These are phyloP conservation scores for Trametes sanguinea DNA, from an alignment of 768 basidiomycete genomes.

Conservation along the genomic window DNA sequence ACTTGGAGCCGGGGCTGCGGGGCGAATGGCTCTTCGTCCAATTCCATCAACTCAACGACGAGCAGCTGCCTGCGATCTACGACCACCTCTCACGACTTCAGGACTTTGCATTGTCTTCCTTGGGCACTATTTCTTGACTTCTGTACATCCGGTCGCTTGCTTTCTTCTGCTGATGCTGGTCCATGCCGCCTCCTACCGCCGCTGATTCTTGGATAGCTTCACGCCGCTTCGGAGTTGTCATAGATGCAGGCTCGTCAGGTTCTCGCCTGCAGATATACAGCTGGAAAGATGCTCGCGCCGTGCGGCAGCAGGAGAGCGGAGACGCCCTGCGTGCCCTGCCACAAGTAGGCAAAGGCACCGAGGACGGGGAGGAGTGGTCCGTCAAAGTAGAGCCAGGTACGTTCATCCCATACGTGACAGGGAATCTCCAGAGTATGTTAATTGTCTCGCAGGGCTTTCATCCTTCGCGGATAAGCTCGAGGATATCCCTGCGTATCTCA, in stretches of 20 bases:
- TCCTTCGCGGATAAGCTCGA: slow-evolving; percentile 71
- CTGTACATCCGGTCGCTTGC: not conserved
- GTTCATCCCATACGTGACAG: slow-evolving; percentile 32
- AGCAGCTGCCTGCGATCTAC: not conserved
- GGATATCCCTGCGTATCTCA: slow-evolving; percentile 72
- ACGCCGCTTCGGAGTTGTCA: slow-evolving; percentile 89
- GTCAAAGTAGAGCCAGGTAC: slow-evolving; percentile 91
- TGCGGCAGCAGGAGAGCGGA: slow-evolving; percentile 53
- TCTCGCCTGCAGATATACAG: slow-evolving; percentile 96
- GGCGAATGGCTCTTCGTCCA: not conserved
- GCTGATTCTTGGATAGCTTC: slow-evolving; percentile 75
- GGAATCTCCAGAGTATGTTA: not conserved
- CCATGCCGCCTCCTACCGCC: slow-evolving; percentile 76
- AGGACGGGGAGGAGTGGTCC: slow-evolving; percentile 81
- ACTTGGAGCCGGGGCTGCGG: not conserved
- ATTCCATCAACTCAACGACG: slow-evolving; percentile 9
- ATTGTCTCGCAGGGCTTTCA: slow-evolving; percentile 69
- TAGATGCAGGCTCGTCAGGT: slow-evolving; percentile 98
- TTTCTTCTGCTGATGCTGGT: slow-evolving; percentile 27
- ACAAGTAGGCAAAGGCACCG: slow-evolving; percentile 89
- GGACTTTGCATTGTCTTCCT: not conserved
- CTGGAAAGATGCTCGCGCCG: slow-evolving; percentile 81
- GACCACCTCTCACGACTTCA: slow-evolving; percentile 9
- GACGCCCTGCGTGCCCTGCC: slow-evolving; percentile 62
- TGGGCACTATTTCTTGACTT: not conserved